Evolutionary conservation across 2,329 filamentous ascomycete genomes (phyloP).

Genomic region (Paracoccidioides brasiliensis): DNA sequence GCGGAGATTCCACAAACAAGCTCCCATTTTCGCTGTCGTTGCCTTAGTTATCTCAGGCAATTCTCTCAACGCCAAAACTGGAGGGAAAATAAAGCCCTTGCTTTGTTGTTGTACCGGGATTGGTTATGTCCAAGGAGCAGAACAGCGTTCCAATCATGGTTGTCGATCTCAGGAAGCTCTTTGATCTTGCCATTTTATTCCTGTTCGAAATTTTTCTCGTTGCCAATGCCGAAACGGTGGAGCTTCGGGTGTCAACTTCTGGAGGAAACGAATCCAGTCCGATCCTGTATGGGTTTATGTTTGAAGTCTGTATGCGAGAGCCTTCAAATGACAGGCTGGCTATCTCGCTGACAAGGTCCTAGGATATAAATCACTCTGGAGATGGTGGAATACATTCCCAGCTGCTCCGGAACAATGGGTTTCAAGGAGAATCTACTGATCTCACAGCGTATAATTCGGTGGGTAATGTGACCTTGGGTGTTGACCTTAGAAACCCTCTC

Average conservation of each 20-base stretch:
- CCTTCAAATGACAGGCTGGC: not conserved
- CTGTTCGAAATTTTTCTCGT: not conserved
- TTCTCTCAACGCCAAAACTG: not conserved
- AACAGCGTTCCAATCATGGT: not conserved
- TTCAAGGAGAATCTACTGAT: constrained; percentile 18
- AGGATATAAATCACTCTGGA: constrained; percentile 27
- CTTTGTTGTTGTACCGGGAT: not conserved
- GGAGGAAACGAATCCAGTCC: constrained; percentile 17
- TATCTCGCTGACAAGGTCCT: not conserved
- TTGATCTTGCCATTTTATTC: not conserved
- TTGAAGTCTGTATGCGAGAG: constrained; percentile 16
- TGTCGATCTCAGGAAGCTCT: not conserved
- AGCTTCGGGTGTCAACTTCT: constrained; percentile 1
- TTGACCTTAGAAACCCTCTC: constrained; percentile 16
- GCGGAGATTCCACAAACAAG: too few species aligned
- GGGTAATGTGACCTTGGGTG: constrained; percentile 16
- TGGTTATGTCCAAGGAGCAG: not conserved
- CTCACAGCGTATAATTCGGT: constrained; percentile 19
- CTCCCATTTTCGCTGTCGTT: too few species aligned
- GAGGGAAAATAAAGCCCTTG: not conserved
- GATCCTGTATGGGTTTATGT: constrained; percentile 25
- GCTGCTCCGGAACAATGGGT: constrained; percentile 23
- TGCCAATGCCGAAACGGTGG: not conserved
- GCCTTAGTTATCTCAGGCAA: too few species aligned
- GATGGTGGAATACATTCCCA: constrained; percentile 24